Evolutionary conservation across 2,329 filamentous ascomycete species (phyloP), one percentile per base, ranked within the genome.

Genomic region (Podosphaera aphanis): DNA sequence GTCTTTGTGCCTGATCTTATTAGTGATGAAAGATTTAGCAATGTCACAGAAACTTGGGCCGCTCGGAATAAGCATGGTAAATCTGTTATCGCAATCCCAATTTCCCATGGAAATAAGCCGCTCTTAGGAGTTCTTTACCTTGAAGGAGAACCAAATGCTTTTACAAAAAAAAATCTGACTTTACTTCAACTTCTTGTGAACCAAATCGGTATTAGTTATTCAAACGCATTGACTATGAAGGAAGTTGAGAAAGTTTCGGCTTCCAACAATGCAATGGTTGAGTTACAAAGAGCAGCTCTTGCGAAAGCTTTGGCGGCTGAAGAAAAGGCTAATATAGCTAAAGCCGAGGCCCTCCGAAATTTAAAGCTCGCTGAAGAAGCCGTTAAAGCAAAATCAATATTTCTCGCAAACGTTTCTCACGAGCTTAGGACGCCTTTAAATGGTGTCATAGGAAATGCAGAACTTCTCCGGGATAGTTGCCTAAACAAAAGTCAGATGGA

Each of bases 371-470:
- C 83, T 15, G 81, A 88, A 57, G 82, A 88, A 59, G 82, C 82
- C 10, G 80, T 81, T 19, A 83, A 81, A 60, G 82, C 81, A 35
- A 88, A 88, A 59, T 80, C 77, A 2, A 83, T 86, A 47, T 88
- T 88, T 62, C 64, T 82, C 39, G 78, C 79, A 36, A 82, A 83
- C 51, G 83, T 88, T 52, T 84, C 79, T 2, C 82, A 88, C 60
- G 82, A 88, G 61, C 63, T 88, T 48, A 74, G 80, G 41, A 86
- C 81, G 1, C 84, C 84, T 0, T 76, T 93, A 43, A 86, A 88
- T 48, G 84, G 84, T 25, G 83, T 92, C 7, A 86, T 92, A 55
- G 84, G 84, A 41, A 92, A 92, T 66, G 82, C 79, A 10, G 84
- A 93, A 59, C 70, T 93, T 15, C 63, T 92, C 6, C 69, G 82